Evolutionary conservation across 2,329 filamentous ascomycete genomes (phyloP).

Genomic region (Trichophaea hybrida): DNA sequence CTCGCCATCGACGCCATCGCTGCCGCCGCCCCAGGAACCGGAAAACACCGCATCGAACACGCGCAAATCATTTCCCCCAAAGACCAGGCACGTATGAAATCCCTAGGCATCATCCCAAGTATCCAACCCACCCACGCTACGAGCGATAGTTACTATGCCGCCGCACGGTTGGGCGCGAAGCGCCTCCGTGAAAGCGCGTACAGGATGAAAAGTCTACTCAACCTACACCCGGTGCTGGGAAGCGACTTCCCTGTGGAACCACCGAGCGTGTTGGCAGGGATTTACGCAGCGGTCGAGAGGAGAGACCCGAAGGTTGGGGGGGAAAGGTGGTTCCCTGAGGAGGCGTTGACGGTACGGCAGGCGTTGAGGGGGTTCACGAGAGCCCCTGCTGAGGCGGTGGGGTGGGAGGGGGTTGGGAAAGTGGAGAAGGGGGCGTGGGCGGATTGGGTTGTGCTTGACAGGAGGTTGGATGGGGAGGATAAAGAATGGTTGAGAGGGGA

Average conservation of each 20-base stretch:
- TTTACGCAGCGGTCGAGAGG: conserved; percentile 53
- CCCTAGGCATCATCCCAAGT: conserved; percentile 49
- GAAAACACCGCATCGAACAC: conserved; percentile 55
- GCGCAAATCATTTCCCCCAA: conserved; percentile 49
- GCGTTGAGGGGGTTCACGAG: conserved; percentile 49
- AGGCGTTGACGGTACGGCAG: conserved; percentile 44
- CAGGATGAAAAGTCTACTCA: conserved; percentile 48
- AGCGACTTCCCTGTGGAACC: conserved; percentile 62
- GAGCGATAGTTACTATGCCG: conserved; percentile 54
- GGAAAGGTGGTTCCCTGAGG: conserved; percentile 45
- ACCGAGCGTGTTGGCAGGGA: conserved; percentile 46
- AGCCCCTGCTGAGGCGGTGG: conserved; percentile 45
- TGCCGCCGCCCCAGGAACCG: too few species aligned
- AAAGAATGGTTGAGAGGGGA: conserved; percentile 34
- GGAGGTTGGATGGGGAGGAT: conserved; percentile 35
- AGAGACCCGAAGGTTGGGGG: conserved; percentile 39
- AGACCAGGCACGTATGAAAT: conserved; percentile 46
- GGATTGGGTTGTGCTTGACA: conserved; percentile 51
- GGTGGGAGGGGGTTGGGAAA: conserved; percentile 43
- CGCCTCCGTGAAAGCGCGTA: conserved; percentile 47
- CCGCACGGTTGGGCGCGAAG: conserved; percentile 42
- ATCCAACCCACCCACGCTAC: conserved; percentile 61
- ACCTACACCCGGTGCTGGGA: conserved; percentile 41
- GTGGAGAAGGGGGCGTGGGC: conserved; percentile 48
- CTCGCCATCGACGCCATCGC: conserved; percentile 49